Conservation (phyloP, 768 basidiomycete species). For the Phaffia australis region DNA sequence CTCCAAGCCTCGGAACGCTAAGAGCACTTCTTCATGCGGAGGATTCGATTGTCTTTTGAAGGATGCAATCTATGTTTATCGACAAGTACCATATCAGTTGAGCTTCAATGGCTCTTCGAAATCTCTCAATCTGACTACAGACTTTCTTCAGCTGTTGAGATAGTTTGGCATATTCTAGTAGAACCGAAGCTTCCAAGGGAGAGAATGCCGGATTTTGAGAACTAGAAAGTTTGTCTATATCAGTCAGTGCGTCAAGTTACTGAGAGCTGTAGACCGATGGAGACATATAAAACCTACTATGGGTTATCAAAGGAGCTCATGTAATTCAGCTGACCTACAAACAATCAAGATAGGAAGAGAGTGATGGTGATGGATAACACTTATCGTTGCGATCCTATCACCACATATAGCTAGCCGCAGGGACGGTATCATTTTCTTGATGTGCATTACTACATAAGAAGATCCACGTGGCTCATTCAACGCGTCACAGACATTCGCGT, state of each 20-base stretch:
- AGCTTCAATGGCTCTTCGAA: neutral
- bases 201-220: constrained; percentile 40
- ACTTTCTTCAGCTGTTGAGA: constrained; percentile 70
- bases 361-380: too few species aligned
- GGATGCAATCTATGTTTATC: neutral
- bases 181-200: constrained; percentile 59
- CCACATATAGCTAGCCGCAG: too few species aligned
- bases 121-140: constrained; percentile 30
- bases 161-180: constrained; percentile 89
- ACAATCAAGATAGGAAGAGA: too few species aligned
- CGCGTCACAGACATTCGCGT: too few species aligned
- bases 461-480: too few species aligned
- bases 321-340: neutral
- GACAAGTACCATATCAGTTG: neutral
- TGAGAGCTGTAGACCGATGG: neutral
- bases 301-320: constrained; percentile 10
- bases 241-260: neutral
- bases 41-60: constrained; percentile 56
- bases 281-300: constrained; percentile 4
- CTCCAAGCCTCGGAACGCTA: constrained; percentile 67
- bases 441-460: too few species aligned
- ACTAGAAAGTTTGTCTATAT: neutral
- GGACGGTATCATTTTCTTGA: too few species aligned
- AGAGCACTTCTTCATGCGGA: constrained; percentile 67
- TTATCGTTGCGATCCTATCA: too few species aligned